phyloP scores from a whole-genome alignment of 768 basidiomycete species.

The Mycena belliarum region DNA sequence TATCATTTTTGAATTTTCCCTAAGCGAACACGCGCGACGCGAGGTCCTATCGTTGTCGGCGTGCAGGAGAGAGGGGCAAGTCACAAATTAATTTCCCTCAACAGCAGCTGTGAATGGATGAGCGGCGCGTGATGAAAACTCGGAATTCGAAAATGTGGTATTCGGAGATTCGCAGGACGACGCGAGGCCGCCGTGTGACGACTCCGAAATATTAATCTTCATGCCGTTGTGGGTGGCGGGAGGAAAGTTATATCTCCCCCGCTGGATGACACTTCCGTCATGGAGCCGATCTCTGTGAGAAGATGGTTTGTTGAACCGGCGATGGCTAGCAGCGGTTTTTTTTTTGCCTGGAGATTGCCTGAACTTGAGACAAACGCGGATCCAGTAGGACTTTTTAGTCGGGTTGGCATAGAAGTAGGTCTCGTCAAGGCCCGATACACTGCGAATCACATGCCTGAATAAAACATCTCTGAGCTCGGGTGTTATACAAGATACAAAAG shows the following conservation, averaged over 20 bases:
- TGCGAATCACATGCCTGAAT: no score
- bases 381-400: no score
- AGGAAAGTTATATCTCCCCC: not conserved
- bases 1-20: not conserved
- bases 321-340: no score
- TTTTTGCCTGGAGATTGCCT: no score
- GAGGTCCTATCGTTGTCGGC: no score
- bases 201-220: not conserved
- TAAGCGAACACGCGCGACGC: not conserved
- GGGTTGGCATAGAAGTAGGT: not conserved
- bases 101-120: not conserved
- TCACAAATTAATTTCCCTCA: no score
- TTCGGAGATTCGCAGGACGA: not conserved
- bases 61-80: no score
- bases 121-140: no score
- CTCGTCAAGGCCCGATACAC: no score
- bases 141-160: not conserved
- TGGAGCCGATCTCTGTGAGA: not conserved
- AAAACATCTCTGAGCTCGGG: no score
- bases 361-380: no score
- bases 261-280: not conserved
- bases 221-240: not conserved
- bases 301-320: no score
- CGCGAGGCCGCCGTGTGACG: not conserved
- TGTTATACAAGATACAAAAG: constrained; percentile 1